Base-by-base conservation (phyloP, 805 yeast genomes). In the Barnettozyma sucrosica region DNA sequence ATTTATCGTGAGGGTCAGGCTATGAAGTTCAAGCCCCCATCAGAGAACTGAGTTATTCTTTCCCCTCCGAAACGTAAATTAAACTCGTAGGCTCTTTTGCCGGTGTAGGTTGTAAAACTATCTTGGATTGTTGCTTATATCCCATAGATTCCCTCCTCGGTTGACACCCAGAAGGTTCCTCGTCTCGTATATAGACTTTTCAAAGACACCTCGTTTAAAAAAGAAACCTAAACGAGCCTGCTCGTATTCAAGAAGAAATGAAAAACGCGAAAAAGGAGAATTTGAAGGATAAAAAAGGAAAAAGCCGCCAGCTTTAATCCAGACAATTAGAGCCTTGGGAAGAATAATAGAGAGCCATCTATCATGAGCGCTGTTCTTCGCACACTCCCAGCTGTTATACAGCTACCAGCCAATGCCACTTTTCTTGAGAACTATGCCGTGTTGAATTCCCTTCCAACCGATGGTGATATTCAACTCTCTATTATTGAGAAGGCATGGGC, bases 401-500 rank as follows among this genome's bases (percentile, higher is more conserved):
- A 39, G 32, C 21, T 41, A n/a, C 44, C 44, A 28, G 18, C 5
- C 11, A 46, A 46, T 30, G 26, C 41, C 33, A 48, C 51, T 9
- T 44, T 44, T 26, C 20, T 40, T n/a, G 44, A 44, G 33, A 48
- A 44, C 43, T 48, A n/a, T 30, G 37, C 37, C 5, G 36, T 14
- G 14, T 25, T 48, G 40, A 39, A 18, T 16, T 8, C 47, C 7
- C 20, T 42, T 13, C 44, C 49, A 18, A 11, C 42, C 4, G 48
- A 38, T 7, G 43, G 41, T 2, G 7, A 26, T 14, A n/a, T 43
- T n/a, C 40, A 42, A 32, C 42, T 51, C 6, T 45, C 45, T 10
- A 19, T 68, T 20, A 41, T 81, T 28, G 97, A 90, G 65, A 76
- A 76, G 55, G 60, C 80, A 48, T 90, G 98, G 98, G 93, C 92